A percentile compares a stretch with the other conserved stretches of the same genome.
phyloP scores from a whole-genome alignment of 352 stramenopile genomes.

The Globisporangium paroecandrum region DNA sequence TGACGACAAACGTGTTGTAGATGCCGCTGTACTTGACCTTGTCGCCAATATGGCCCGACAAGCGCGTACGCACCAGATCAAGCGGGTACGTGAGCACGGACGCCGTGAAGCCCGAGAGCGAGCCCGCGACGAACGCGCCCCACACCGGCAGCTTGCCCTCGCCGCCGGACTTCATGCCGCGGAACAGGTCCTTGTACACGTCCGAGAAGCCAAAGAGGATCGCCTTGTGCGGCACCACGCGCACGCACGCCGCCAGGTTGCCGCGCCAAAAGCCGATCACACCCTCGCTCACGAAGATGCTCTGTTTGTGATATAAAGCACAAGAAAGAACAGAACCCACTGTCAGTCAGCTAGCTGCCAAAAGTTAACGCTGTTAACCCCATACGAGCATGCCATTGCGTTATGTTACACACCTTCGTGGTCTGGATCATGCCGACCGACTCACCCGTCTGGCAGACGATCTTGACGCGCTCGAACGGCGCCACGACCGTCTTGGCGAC shows the following conservation, averaged over 20 bases:
- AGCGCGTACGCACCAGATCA: constrained; percentile 77
- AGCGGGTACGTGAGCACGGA: constrained; percentile 86
- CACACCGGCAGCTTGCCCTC: constrained; percentile 37
- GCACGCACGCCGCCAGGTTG: constrained; percentile 71
- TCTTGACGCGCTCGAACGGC: constrained; percentile 83
- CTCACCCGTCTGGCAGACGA: constrained; percentile 77
- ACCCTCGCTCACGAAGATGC: constrained; percentile 56
- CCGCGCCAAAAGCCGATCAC: constrained; percentile 70
- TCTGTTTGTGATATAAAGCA: constrained; percentile 14
- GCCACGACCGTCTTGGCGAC: constrained; percentile 80
- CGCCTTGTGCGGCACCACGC: constrained; percentile 77
- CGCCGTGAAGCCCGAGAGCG: constrained; percentile 78
- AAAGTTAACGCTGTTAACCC: neutral
- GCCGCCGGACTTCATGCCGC: constrained; percentile 23
- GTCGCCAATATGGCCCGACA: constrained; percentile 69
- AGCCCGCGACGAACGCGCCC: constrained; percentile 66
- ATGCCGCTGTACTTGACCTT: constrained; percentile 75
- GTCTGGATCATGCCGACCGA: constrained; percentile 75
- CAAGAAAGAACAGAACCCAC: neutral
- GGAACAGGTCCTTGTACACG: constrained; percentile 82
- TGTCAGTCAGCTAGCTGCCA: neutral
- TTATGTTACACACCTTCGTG: constrained; percentile 24
- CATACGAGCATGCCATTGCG: neutral
- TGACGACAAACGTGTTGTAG: constrained; percentile 59
- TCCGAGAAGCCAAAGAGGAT: constrained; percentile 85